Conservation (phyloP, 805 yeast species). For the Candida multigemmis region DNA sequence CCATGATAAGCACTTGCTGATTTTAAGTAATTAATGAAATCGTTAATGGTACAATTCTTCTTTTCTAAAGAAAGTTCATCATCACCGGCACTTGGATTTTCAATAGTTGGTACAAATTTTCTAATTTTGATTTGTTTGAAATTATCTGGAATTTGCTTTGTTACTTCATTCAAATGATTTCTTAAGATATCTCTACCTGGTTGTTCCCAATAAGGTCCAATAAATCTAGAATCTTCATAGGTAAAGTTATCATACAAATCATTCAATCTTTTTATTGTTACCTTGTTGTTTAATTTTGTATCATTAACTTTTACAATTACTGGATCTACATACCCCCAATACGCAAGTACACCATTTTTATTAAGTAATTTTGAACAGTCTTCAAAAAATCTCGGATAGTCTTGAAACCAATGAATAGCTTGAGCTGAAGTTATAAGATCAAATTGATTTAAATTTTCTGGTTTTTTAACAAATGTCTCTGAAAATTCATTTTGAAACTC, state of each 20-base stretch:
- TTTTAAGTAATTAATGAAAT: slow-evolving; percentile 42
- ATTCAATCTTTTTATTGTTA: slow-evolving; percentile 11
- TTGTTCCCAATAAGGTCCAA: slow-evolving; percentile 40
- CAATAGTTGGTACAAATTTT: slow-evolving; percentile 12
- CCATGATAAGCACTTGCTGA: slow-evolving; percentile 67
- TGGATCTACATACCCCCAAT: slow-evolving; percentile 78
- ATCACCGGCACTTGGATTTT: slow-evolving; percentile 6
- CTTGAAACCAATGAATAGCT: slow-evolving; percentile 74
- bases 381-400: slow-evolving; percentile 42
- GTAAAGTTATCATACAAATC: slow-evolving; percentile 39
- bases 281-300: slow-evolving; percentile 6
- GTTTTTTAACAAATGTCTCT: slow-evolving; percentile 8
- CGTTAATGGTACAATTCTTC: slow-evolving; percentile 32
- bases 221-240: slow-evolving; percentile 31
- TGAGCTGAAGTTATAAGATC: slow-evolving; percentile 77
- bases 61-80: slow-evolving; percentile 24
- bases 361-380: slow-evolving; percentile 43
- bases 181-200: slow-evolving; percentile 37
- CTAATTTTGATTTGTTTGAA: slow-evolving; percentile 32
- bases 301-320: slow-evolving; percentile 49
- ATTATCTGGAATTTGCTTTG: slow-evolving; percentile 31
- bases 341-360: slow-evolving; percentile 59
- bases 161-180: slow-evolving; percentile 28
- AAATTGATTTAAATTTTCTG: slow-evolving; percentile 27
- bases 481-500: too few species aligned